Percentiles rank a stretch among this genome's conserved stretches.
Evolutionary conservation across 2,329 filamentous ascomycete species (phyloP).

Genomic region (Pyrenophora graminea): DNA sequence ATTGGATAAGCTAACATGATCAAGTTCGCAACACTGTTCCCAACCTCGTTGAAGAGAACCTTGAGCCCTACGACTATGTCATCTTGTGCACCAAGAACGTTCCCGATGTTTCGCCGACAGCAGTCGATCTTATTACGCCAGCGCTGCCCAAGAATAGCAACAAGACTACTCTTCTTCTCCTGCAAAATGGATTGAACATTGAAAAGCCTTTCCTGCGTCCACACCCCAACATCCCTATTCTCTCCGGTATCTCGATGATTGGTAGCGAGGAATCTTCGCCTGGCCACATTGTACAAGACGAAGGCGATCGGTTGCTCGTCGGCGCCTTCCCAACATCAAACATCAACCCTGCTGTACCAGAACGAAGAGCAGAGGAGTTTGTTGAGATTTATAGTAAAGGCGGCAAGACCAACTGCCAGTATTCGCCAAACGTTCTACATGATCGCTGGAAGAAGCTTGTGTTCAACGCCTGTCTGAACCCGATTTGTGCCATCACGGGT

Average conservation of each 20-base stretch:
- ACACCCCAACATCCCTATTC: slow-evolving; percentile 58
- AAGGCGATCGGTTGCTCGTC: slow-evolving; percentile 56
- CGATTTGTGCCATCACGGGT: slow-evolving; percentile 56
- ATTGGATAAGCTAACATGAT: neutral
- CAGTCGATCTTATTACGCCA: slow-evolving; percentile 56
- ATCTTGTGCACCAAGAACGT: slow-evolving; percentile 64
- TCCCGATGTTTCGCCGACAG: slow-evolving; percentile 56
- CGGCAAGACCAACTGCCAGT: slow-evolving; percentile 51
- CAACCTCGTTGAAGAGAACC: slow-evolving; percentile 43
- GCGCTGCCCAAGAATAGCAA: slow-evolving; percentile 55
- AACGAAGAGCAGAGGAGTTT: slow-evolving; percentile 49
- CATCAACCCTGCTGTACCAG: slow-evolving; percentile 26
- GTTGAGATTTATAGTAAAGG: slow-evolving; percentile 54
- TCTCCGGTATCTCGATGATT: slow-evolving; percentile 60
- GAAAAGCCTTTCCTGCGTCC: slow-evolving; percentile 57
- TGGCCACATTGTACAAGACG: slow-evolving; percentile 59
- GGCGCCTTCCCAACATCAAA: slow-evolving; percentile 54
- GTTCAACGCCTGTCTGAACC: slow-evolving; percentile 58
- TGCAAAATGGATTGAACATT: slow-evolving; percentile 69
- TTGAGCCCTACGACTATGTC: slow-evolving; percentile 58
- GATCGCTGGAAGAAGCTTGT: slow-evolving; percentile 59
- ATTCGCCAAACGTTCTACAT: slow-evolving; percentile 50
- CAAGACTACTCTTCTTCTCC: slow-evolving; percentile 59
- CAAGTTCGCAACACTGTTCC: slow-evolving; percentile 57
- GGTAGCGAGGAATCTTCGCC: slow-evolving; percentile 55